Conservation (phyloP, 169 alveolate species). For the Eimeria sp. region DNA sequence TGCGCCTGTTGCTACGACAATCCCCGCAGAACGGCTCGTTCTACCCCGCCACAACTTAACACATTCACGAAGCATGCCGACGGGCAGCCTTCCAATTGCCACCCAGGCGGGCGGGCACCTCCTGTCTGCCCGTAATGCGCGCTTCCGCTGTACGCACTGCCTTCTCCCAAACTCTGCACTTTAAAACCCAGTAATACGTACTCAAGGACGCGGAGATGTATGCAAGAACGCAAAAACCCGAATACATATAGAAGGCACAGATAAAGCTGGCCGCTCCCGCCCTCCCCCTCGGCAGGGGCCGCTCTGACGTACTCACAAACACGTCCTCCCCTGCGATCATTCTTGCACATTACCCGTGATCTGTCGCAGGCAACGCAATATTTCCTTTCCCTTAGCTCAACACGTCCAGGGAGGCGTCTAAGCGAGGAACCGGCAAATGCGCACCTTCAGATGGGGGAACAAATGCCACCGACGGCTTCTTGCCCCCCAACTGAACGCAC, state of each 20-base stretch:
- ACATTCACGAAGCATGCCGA: background rate
- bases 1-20: background rate
- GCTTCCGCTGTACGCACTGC: background rate
- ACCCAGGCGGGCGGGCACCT: background rate
- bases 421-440: background rate
- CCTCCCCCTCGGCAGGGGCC: background rate
- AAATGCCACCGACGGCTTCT: background rate
- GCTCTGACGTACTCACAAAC: background rate
- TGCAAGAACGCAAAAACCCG: background rate
- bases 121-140: background rate
- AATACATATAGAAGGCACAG: background rate
- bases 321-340: background rate
- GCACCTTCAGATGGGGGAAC: background rate
- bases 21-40: background rate
- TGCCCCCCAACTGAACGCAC: constrained; percentile 20
- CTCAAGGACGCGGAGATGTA: background rate
- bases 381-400: background rate
- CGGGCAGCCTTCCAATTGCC: background rate
- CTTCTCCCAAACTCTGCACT: background rate
- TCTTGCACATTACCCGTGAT: background rate
- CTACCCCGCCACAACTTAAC: constrained; percentile 5
- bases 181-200: background rate
- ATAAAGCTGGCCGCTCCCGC: background rate
- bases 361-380: background rate
- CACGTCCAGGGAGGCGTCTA: background rate